These are phyloP conservation scores for Cytospora chrysosperma DNA, from an alignment of 2,329 filamentous ascomycete genomes.

Conservation along the genomic window DNA sequence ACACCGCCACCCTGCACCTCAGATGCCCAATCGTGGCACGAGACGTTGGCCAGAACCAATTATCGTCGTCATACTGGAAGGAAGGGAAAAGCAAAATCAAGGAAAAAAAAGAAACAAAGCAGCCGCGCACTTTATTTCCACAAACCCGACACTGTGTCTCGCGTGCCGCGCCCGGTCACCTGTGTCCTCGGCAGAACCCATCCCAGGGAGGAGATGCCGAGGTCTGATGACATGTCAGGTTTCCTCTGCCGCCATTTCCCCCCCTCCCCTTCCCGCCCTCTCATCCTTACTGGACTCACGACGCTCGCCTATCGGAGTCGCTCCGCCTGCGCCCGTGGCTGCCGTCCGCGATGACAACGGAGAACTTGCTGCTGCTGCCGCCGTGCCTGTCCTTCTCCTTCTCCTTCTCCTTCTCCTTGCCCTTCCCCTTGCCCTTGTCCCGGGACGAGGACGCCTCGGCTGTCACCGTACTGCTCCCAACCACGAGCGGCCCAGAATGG, in stretches of 20 bases:
- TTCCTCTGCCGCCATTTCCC: too few species aligned
- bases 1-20: not conserved
- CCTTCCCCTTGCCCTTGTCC: slow-evolving; percentile 11
- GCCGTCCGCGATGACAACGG: slow-evolving; percentile 22
- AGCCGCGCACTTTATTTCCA: not conserved
- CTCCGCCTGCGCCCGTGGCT: slow-evolving; percentile 8
- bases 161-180: not conserved
- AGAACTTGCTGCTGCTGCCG: slow-evolving; percentile 13
- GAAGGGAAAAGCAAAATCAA: not conserved
- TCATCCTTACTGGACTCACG: too few species aligned
- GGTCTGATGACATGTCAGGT: not conserved
- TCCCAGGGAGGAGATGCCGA: not conserved
- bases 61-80: not conserved
- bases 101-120: not conserved
- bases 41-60: not conserved
- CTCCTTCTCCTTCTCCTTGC: slow-evolving; percentile 18
- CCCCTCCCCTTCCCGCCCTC: too few species aligned
- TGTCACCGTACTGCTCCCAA: not conserved
- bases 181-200: not conserved
- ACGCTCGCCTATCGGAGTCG: slow-evolving; percentile 5
- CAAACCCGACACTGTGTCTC: not conserved
- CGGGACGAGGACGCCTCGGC: slow-evolving; percentile 7
- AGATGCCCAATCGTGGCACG: not conserved
- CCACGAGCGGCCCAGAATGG: slow-evolving; percentile 13
- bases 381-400: slow-evolving; percentile 7